Evolutionary conservation across 805 yeast genomes (phyloP).

Genomic region (Yamadazyma sp.): DNA sequence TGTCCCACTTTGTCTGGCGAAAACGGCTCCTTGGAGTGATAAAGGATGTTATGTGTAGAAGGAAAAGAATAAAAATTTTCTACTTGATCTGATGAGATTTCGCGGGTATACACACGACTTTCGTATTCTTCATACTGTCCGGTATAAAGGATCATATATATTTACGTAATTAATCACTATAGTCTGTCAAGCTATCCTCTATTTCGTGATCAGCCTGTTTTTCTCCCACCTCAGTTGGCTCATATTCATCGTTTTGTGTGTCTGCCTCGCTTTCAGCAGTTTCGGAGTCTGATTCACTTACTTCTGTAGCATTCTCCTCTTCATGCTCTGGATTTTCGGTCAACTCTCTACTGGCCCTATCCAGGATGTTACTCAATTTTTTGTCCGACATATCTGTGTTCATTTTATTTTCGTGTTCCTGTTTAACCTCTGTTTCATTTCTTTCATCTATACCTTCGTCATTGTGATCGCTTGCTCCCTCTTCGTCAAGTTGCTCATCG

Average conservation of each 20-base stretch:
- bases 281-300: constrained; percentile 5
- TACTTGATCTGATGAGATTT: constrained; percentile 12
- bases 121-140: not conserved
- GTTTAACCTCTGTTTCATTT: not conserved
- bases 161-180: constrained; percentile 6
- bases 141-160: constrained; percentile 1
- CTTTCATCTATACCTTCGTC: not conserved
- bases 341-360: too few relatives aligned
- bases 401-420: constrained; percentile 4
- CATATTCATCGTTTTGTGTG: not conserved
- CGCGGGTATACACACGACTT: constrained; percentile 7
- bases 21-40: not conserved
- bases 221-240: not conserved
- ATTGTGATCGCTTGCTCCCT: not conserved
- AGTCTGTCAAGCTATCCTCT: constrained; percentile 10
- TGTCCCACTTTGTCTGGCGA: not conserved
- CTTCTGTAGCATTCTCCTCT: constrained; percentile 11
- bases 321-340: too few relatives aligned
- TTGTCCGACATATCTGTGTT: too few relatives aligned
- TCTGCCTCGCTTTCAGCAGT: not conserved
- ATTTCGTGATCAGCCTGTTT: constrained; percentile 1
- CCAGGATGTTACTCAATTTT: too few relatives aligned
- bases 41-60: constrained; percentile 4
- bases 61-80: constrained; percentile 10
- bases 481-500: constrained; percentile 13